Base-by-base conservation (phyloP, 2,329 filamentous ascomycete species). In the Aspergillus texensis region DNA sequence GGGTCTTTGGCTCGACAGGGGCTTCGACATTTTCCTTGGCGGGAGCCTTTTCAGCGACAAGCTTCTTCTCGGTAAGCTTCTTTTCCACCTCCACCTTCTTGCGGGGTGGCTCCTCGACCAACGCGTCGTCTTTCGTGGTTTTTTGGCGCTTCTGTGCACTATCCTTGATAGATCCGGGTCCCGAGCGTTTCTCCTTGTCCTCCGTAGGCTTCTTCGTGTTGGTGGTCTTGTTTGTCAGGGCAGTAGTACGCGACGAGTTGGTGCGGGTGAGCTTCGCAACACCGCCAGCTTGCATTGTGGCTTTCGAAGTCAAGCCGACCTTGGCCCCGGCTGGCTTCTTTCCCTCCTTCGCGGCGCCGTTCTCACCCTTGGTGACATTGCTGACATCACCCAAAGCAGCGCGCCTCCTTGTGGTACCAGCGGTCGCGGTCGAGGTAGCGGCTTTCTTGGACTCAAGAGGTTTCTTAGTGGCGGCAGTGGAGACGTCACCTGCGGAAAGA, bases 321-420 rank as follows among this genome's bases (percentile, higher is more conserved):
- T 93, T 89, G 75, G 83, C 84, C 46, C 80, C 80, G 43, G 83
- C 77, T 53, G 83, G 81, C 84, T 96, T 97, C 85, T 96, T 96
- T 70, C 85, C 87, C 61, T 92, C 91, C 62, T 79, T 84, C 75
- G 68, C 71, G 62, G 72, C 66, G 60, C 92, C 91, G 55, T 86
- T 85, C 79, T 79, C 78, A 19, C 70, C 70, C 67, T 97, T 98
- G 72, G 88, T 88, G 67, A 96, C 91, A 81, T 99, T 99, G 86
- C 93, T 98, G 71, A 97, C 91, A 82, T 99, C 95, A 63, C 92
- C 93, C 43, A 99, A 86, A 56, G 92, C 94, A 72, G 91, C 87
- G 75, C 95, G 92, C 82, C 91, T 95, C 75, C 91, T 86, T 65
- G 83, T 84, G 55, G 84, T 79, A 72, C 83, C 80, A 66, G 76